Evolutionary conservation across 164 flowering plant genomes (phyloP).

Genomic region (Echeveria elegans): DNA sequence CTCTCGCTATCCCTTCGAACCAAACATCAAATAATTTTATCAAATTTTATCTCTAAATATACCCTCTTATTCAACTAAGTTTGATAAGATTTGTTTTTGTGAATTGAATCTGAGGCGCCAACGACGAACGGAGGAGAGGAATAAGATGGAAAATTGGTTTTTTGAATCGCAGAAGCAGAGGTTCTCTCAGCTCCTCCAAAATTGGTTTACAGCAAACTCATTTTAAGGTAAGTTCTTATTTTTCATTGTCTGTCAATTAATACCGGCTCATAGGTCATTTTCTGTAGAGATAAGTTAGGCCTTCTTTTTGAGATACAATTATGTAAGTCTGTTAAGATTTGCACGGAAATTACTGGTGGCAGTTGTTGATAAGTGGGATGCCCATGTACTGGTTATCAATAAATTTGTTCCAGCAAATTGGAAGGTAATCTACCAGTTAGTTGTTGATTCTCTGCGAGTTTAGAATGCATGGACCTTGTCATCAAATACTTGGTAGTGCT

Average conservation of each 20-base stretch:
- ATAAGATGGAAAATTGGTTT: too few species aligned
- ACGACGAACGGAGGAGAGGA: too few species aligned
- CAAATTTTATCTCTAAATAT: too few species aligned
- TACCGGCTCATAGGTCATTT: neutral
- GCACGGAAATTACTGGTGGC: conserved; percentile 2
- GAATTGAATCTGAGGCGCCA: too few species aligned
- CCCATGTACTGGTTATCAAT: conserved; percentile 8
- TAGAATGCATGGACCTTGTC: too few species aligned
- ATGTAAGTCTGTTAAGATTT: neutral
- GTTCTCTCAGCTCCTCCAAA: conserved; percentile 94
- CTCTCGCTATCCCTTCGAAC: too few species aligned
- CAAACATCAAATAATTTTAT: too few species aligned
- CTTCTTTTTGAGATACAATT: neutral
- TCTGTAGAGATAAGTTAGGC: neutral
- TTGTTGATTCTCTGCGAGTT: neutral
- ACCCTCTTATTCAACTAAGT: too few species aligned
- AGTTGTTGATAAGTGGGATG: conserved; percentile 7
- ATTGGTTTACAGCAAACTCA: conserved; percentile 75
- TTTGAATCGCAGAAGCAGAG: conserved; percentile 64
- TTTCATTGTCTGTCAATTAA: neutral
- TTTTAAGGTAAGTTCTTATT: conserved; percentile 50
- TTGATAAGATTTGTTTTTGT: too few species aligned
- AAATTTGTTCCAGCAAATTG: conserved; percentile 8
- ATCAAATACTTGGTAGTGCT: too few species aligned
- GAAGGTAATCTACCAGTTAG: neutral